phyloP scores from a whole-genome alignment of 1,139 yeast genomes.

The Sugiyamaella sp. region DNA sequence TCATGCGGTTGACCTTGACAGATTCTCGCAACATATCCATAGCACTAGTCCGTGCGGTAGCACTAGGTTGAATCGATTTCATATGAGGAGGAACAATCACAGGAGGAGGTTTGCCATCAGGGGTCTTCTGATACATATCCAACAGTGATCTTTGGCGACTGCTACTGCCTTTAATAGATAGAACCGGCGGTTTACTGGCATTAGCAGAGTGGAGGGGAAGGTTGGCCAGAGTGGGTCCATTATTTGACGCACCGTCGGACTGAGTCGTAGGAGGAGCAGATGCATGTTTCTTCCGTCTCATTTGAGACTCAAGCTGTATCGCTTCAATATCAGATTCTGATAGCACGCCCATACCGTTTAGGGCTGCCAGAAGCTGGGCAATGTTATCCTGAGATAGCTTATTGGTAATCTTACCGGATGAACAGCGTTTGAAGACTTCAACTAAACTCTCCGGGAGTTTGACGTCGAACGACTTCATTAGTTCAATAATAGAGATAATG shows the following conservation, averaged over 20 bases:
- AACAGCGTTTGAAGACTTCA: slow-evolving; percentile 31
- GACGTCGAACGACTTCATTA: slow-evolving; percentile 39
- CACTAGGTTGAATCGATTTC: slow-evolving; percentile 21
- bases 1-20: slow-evolving; percentile 25
- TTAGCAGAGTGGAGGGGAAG: slow-evolving; percentile 2
- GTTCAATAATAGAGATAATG: slow-evolving; percentile 50
- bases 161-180: not conserved
- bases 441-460: slow-evolving; percentile 34
- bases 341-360: slow-evolving; percentile 22
- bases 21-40: slow-evolving; percentile 38
- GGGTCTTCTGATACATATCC: slow-evolving; percentile 28
- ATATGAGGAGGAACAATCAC: slow-evolving; percentile 7
- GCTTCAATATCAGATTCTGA: slow-evolving; percentile 29
- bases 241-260: too few species aligned
- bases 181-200: not conserved
- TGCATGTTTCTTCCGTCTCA: slow-evolving; percentile 21
- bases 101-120: slow-evolving; percentile 26
- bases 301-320: slow-evolving; percentile 19
- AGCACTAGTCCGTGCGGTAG: slow-evolving; percentile 32
- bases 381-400: slow-evolving; percentile 33
- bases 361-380: slow-evolving; percentile 31
- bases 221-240: slow-evolving; percentile 1
- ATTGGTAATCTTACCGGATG: slow-evolving; percentile 32
- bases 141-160: slow-evolving; percentile 30
- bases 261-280: slow-evolving; percentile 23